Evolutionary conservation across 257 asterid genomes (phyloP).

Genomic region (Gentiana dahurica): DNA sequence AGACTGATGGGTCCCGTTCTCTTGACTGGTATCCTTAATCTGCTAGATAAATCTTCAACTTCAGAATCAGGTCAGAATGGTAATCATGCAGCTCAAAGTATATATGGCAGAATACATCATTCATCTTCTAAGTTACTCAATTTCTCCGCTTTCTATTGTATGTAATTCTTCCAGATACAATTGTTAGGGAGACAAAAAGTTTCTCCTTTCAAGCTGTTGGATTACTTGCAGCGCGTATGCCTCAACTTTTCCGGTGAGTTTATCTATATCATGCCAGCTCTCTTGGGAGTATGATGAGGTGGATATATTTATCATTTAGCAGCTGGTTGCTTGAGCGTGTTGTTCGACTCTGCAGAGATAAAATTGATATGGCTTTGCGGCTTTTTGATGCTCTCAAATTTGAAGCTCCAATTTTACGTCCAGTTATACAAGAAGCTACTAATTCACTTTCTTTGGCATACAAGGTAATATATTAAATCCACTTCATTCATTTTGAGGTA

Average conservation of each 20-base stretch:
- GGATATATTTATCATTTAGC: conserved; percentile 6
- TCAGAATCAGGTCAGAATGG: conserved; percentile 50
- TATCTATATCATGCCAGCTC: conserved; percentile 4
- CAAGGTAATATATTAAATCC: conserved; percentile 36
- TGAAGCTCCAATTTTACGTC: conserved; percentile 71
- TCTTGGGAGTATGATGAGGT: not conserved
- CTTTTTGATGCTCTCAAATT: conserved; percentile 78
- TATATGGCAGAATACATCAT: not conserved
- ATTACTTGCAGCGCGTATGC: conserved; percentile 92
- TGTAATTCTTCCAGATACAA: conserved; percentile 39
- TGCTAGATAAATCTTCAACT: conserved; percentile 59
- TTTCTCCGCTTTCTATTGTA: too few relatives aligned
- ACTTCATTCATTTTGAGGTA: conserved; percentile 7
- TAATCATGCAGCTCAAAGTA: conserved; percentile 3
- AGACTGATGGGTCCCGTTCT: conserved; percentile 93
- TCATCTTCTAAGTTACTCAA: too few relatives aligned
- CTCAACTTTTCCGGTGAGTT: conserved; percentile 80
- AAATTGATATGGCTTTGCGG: conserved; percentile 76
- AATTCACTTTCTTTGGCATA: conserved; percentile 85
- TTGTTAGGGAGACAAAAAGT: conserved; percentile 69
- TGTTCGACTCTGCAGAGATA: conserved; percentile 42
- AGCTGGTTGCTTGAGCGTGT: conserved; percentile 9
- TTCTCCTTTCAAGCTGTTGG: conserved; percentile 94
- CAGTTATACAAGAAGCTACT: conserved; percentile 88
- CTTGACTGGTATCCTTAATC: conserved; percentile 64